phyloP scores from a whole-genome alignment of 805 yeast species.

The Metschnikowia hibisci region DNA sequence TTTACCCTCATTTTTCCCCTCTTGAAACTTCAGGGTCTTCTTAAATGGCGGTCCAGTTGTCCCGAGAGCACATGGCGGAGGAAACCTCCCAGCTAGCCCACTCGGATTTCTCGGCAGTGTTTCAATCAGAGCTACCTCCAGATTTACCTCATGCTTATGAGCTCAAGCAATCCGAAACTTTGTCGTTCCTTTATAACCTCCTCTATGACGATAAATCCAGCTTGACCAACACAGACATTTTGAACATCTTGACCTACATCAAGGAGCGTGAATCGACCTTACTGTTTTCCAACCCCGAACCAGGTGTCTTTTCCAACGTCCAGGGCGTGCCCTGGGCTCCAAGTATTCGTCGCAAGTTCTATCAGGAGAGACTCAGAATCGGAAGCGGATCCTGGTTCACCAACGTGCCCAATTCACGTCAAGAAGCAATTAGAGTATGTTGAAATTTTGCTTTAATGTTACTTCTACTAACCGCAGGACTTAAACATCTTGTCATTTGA shows the following conservation, averaged over 20 bases:
- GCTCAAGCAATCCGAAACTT: conserved; percentile 38
- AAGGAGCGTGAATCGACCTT: conserved; percentile 34
- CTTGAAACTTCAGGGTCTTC: background rate
- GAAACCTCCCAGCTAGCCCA: conserved; percentile 5
- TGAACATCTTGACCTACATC: conserved; percentile 32
- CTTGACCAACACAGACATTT: conserved; percentile 34
- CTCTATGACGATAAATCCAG: conserved; percentile 34
- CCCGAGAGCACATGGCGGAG: conserved; percentile 13
- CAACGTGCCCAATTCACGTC: conserved; percentile 34
- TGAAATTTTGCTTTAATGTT: background rate
- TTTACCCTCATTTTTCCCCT: no score
- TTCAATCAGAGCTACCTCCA: conserved; percentile 5
- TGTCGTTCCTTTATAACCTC: conserved; percentile 37
- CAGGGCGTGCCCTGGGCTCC: conserved; percentile 39
- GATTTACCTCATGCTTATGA: conserved; percentile 32
- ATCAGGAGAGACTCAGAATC: conserved; percentile 30
- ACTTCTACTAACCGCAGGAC: conserved; percentile 24
- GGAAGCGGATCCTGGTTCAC: conserved; percentile 37
- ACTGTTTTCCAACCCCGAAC: conserved; percentile 23
- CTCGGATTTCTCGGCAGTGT: conserved; percentile 5
- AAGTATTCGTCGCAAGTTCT: conserved; percentile 30
- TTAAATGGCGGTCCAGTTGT: conserved; percentile 15
- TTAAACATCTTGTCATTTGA: conserved; percentile 17
- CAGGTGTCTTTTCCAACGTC: conserved; percentile 19
- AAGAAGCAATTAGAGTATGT: conserved; percentile 34